Percentiles rank a stretch among this genome's conserved stretches.
Evolutionary conservation across 306 rosid genomes (phyloP).

Genomic region (Castanopsis chinensis): DNA sequence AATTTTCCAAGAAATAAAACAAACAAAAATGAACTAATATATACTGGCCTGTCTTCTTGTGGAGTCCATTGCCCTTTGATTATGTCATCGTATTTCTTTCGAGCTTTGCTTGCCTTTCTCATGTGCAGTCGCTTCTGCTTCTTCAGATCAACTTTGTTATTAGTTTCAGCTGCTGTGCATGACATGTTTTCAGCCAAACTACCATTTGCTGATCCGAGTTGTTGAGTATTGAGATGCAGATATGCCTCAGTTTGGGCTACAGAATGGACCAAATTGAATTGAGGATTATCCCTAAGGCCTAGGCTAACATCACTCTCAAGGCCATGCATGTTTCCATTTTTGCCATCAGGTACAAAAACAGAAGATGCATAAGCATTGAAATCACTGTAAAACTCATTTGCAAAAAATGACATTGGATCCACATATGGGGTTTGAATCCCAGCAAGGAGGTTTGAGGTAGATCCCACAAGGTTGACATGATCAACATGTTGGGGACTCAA

Average conservation of each 20-base stretch:
- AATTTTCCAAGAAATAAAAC: not conserved
- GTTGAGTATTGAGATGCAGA: conserved; percentile 4
- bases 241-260: not conserved
- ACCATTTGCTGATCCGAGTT: conserved; percentile 10
- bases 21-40: not conserved
- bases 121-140: conserved; percentile 4
- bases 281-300: conserved; percentile 16
- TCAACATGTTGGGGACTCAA: not conserved
- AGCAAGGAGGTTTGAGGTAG: conserved; percentile 23
- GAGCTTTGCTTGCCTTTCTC: conserved; percentile 13
- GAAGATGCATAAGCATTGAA: not conserved
- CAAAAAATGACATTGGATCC: conserved; percentile 6
- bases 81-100: not conserved
- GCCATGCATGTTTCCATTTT: conserved; percentile 11
- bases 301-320: not conserved
- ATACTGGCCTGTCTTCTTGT: conserved; percentile 58
- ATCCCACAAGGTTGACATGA: conserved; percentile 5
- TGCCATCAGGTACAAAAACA: conserved; percentile 11
- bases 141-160: not conserved
- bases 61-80: conserved; percentile 73
- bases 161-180: not conserved
- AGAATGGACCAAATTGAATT: not conserved
- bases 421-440: conserved; percentile 9
- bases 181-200: conserved; percentile 3
- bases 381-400: conserved; percentile 12